These are phyloP conservation scores for Odontarrhena argentea DNA, from an alignment of 345 rosid species.

Conservation along the genomic window DNA sequence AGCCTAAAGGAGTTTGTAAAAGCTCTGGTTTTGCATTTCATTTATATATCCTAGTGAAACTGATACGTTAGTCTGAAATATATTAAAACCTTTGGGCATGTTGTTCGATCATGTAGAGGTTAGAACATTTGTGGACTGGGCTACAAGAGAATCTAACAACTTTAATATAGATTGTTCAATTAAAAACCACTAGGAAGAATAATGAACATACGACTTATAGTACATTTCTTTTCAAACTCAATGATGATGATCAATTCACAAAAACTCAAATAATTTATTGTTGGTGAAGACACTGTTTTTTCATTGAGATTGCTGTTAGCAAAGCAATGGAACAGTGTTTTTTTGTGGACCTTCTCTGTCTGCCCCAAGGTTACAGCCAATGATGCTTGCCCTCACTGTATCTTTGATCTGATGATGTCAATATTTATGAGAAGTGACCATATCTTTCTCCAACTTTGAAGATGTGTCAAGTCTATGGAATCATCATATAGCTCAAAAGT, in stretches of 20 bases:
- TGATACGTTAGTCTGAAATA: neutral
- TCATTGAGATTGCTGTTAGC: slow-evolving; percentile 19
- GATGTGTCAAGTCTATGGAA: slow-evolving; percentile 4
- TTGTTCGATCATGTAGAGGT: neutral
- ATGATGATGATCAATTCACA: slow-evolving; percentile 26
- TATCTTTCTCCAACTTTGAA: slow-evolving; percentile 24
- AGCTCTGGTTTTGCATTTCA: slow-evolving; percentile 8
- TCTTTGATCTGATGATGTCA: slow-evolving; percentile 28
- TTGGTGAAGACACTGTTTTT: slow-evolving; percentile 17
- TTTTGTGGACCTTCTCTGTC: slow-evolving; percentile 39
- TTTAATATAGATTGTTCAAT: neutral
- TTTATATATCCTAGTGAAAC: neutral
- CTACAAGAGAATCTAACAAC: slow-evolving; percentile 16
- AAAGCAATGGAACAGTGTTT: slow-evolving; percentile 28
- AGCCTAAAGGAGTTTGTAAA: neutral
- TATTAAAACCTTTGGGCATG: neutral
- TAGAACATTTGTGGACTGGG: neutral
- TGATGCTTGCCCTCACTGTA: slow-evolving; percentile 32
- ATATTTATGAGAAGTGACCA: slow-evolving; percentile 20
- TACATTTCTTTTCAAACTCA: slow-evolving; percentile 27
- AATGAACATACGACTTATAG: neutral
- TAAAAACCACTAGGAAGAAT: neutral
- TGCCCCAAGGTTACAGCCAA: slow-evolving; percentile 25
- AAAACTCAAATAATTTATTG: slow-evolving; percentile 3
- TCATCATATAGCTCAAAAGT: slow-evolving; percentile 25